A percentile compares a stretch with the other conserved stretches of the same genome.
Conservation (phyloP, 257 asterid genomes). For the Forsythia suspensa region DNA sequence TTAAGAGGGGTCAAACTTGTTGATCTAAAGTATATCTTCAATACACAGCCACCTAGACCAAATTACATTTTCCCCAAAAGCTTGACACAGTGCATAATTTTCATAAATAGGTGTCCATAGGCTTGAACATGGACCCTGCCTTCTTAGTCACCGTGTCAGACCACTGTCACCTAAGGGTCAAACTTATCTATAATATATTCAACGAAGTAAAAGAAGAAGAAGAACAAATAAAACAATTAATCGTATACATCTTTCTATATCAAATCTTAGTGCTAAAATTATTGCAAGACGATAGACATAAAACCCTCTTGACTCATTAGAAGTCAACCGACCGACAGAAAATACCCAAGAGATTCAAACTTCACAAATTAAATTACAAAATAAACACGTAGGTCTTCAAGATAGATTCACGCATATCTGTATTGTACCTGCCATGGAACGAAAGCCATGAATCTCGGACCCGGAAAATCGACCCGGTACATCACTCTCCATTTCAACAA, state of each 20-base stretch:
- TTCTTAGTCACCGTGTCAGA: background rate
- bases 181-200: background rate
- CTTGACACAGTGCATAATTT: background rate
- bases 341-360: constrained; percentile 8
- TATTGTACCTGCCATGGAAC: constrained; percentile 65
- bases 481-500: constrained; percentile 50
- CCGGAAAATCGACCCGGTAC: constrained; percentile 48
- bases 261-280: background rate
- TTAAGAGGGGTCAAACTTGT: background rate
- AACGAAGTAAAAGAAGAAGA: background rate
- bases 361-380: constrained; percentile 9
- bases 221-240: background rate
- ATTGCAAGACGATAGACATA: background rate
- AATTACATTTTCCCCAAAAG: background rate
- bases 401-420: constrained; percentile 1
- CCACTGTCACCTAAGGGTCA: background rate
- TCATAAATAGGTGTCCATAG: background rate
- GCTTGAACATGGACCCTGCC: background rate
- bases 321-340: constrained; percentile 13
- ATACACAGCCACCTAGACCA: no score
- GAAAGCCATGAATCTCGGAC: constrained; percentile 89
- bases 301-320: constrained; percentile 26
- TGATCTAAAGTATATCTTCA: background rate
- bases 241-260: background rate
- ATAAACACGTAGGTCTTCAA: background rate